Conservation (phyloP, 2,329 filamentous ascomycete genomes). For the Alternaria arborescens region DNA sequence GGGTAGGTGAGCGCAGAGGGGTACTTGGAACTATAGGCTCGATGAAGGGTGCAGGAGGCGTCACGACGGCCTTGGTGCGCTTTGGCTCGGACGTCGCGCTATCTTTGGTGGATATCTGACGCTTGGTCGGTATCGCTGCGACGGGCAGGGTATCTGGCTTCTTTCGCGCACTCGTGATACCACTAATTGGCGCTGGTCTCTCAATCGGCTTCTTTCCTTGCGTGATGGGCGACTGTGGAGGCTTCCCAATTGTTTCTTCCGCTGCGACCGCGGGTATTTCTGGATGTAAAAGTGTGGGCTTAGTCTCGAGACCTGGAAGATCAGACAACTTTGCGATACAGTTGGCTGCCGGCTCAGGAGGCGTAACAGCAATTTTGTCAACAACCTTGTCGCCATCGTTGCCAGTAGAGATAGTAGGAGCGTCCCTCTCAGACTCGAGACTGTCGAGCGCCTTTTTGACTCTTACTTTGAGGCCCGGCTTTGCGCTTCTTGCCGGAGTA, state of each 20-base stretch:
- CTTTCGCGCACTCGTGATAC: neutral
- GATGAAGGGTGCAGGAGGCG: neutral
- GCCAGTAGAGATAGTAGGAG: neutral
- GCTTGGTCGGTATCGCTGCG: slow-evolving; percentile 13
- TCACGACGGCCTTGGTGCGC: slow-evolving; percentile 15
- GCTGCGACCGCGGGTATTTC: neutral
- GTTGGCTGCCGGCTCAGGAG: neutral
- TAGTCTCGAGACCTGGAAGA: neutral
- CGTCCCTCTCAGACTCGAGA: neutral
- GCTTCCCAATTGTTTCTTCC: neutral
- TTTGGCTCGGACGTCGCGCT: slow-evolving; percentile 13
- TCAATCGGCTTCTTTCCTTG: neutral
- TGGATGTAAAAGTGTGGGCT: neutral
- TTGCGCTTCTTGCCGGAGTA: slow-evolving; percentile 13
- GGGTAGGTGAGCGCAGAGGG: slow-evolving; percentile 7
- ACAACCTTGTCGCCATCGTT: neutral
- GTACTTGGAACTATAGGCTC: neutral
- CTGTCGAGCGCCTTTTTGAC: neutral
- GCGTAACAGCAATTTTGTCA: neutral
- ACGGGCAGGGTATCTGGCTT: neutral
- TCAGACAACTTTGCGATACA: neutral
- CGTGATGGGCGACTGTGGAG: neutral
- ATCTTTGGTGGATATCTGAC: slow-evolving; percentile 5
- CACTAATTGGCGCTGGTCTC: neutral
- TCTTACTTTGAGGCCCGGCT: slow-evolving; percentile 20